Evolutionary conservation across 2,329 filamentous ascomycete genomes (phyloP).

Genomic region (Trichoderma simmonsii): DNA sequence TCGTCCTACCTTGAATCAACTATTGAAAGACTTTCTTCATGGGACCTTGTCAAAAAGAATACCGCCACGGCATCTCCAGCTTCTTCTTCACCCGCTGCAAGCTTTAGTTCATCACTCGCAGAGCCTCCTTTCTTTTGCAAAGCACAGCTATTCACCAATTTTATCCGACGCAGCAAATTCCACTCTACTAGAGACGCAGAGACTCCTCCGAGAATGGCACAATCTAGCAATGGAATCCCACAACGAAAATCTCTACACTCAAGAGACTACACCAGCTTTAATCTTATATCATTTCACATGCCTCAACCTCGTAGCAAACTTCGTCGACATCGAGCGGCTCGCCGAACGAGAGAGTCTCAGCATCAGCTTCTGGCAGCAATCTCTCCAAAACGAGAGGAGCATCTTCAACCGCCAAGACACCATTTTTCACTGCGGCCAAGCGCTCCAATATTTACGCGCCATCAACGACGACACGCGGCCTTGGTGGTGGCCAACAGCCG

Average conservation of each 20-base stretch:
- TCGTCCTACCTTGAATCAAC: background rate
- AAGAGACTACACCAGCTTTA: slow-evolving; percentile 32
- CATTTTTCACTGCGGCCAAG: slow-evolving; percentile 65
- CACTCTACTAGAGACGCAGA: slow-evolving; percentile 62
- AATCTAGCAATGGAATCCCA: slow-evolving; percentile 48
- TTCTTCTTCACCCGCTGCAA: slow-evolving; percentile 57
- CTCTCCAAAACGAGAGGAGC: slow-evolving; percentile 59
- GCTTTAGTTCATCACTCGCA: slow-evolving; percentile 37
- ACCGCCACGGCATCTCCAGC: background rate
- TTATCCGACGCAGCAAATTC: slow-evolving; percentile 48
- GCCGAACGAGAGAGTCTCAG: slow-evolving; percentile 60
- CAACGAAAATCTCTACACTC: background rate
- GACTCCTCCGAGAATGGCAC: slow-evolving; percentile 64
- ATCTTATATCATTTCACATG: slow-evolving; percentile 69
- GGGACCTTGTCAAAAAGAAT: background rate
- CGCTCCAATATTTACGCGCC: slow-evolving; percentile 56
- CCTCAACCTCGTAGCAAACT: slow-evolving; percentile 65
- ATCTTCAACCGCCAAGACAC: slow-evolving; percentile 62
- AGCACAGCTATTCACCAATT: slow-evolving; percentile 28
- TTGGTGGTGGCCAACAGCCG: slow-evolving; percentile 67
- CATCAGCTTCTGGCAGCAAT: slow-evolving; percentile 51
- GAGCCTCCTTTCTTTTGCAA: slow-evolving; percentile 37
- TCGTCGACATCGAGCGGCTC: slow-evolving; percentile 64
- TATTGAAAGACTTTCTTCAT: background rate
- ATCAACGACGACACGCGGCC: slow-evolving; percentile 61